Evolutionary conservation across 805 yeast genomes (phyloP), one percentile per base, ranked within the genome.

Genomic region (Barnettozyma salicaria): DNA sequence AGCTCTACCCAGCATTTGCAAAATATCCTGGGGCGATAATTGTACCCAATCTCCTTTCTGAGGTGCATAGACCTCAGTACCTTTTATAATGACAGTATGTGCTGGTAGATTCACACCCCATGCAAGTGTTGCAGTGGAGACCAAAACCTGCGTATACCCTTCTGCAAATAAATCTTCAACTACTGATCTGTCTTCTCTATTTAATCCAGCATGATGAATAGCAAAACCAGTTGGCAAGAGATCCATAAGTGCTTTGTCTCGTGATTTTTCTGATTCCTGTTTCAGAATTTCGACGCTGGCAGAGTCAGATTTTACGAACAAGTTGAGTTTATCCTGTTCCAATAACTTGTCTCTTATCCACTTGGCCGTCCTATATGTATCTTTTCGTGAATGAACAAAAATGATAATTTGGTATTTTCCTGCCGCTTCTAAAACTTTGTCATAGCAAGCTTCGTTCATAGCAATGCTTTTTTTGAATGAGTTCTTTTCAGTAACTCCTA

Each of bases 101-200:
- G 96, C 96, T 3, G 97, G 97, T 39, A 88, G 67, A 55, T 88
- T 88, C 22, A 88, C 96, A 70, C 97, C 97, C 97, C 97, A 88
- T 0, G 97, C 96, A 42, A 88, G 70, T 0, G 97, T 88, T 0
- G 96, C 95, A 3, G 97, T 88, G 0, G 94, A 86, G 1, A 89
- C 89, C 39, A 88, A 64, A 1, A 88, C 83, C 49, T 78, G 82
- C n/a, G 86, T 61, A 42, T 83, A 78, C 3, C 96, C 95, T 46
- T 80, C 92, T 1, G 95, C 92, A 64, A 88, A 88, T 27, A 86
- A 62, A 53, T 86, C 95, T 58, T 88, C 97, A 0, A 88, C 77
- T 4, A 78, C 69, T 2, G 80, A 70, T 55, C 96, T 70, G 56
- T 89, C 96, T 6, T 65, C 67, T 45, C 76, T 74, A 13, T 75